A percentile compares a stretch with the other conserved stretches of the same genome.
These are phyloP conservation scores for Penicillium canariense DNA, from an alignment of 495 filamentous ascomycete species.

Conservation along the genomic window DNA sequence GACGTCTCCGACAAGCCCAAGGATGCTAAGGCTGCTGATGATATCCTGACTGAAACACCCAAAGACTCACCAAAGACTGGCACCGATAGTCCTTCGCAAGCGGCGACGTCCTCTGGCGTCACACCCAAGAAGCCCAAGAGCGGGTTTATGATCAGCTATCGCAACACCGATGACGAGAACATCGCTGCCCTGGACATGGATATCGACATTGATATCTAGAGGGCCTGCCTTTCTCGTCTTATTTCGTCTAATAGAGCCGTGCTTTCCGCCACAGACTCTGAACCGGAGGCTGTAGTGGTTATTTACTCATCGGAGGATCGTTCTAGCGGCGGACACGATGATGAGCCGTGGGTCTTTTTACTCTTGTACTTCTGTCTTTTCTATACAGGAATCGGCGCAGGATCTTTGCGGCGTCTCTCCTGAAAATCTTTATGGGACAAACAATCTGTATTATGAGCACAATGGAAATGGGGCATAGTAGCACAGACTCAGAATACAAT, in stretches of 20 bases:
- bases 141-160: constrained; percentile 64
- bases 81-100: constrained; percentile 25
- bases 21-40: constrained; percentile 27
- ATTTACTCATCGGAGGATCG: constrained; percentile 3
- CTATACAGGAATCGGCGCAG: constrained; percentile 11
- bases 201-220: constrained; percentile 72
- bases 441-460: constrained; percentile 21
- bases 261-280: neutral
- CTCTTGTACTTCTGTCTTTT: constrained; percentile 3
- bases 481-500: constrained; percentile 1
- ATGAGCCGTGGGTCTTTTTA: neutral
- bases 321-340: neutral
- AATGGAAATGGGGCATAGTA: constrained; percentile 17
- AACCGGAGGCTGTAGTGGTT: neutral
- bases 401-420: constrained; percentile 13
- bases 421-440: constrained; percentile 12
- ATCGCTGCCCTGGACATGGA: constrained; percentile 78
- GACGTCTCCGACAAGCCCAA: constrained; percentile 44
- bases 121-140: constrained; percentile 56
- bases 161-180: constrained; percentile 80
- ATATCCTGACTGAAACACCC: constrained; percentile 46
- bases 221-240: neutral
- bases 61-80: constrained; percentile 45
- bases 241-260: neutral
- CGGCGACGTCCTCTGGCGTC: constrained; percentile 28